Conservation (phyloP, 2,329 filamentous ascomycete genomes). For the Fusarium sp. region DNA sequence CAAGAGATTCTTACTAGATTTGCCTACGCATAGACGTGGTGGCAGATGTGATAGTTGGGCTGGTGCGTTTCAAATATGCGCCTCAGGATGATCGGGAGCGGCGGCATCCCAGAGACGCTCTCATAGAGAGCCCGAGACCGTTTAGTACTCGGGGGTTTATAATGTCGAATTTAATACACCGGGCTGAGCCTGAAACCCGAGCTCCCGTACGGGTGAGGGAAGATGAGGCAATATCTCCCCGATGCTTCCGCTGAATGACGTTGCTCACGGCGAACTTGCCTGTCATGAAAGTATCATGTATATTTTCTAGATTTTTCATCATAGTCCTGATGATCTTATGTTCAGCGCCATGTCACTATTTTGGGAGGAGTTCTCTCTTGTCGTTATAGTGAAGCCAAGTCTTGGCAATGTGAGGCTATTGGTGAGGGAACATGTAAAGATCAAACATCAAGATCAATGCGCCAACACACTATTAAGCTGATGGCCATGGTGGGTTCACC, state of each 20-base stretch:
- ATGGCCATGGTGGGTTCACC: not conserved
- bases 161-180: not conserved
- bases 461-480: no score
- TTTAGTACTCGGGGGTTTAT: not conserved
- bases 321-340: not conserved
- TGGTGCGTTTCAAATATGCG: not conserved
- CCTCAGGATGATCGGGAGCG: not conserved
- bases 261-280: not conserved
- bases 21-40: not conserved
- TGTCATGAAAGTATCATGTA: not conserved
- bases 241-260: not conserved
- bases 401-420: not conserved
- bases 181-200: not conserved
- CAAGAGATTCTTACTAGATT: not conserved
- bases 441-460: not conserved
- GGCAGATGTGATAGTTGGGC: not conserved
- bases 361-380: not conserved
- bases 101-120: not conserved
- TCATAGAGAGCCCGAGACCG: not conserved
- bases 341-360: not conserved
- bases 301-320: not conserved
- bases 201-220: not conserved
- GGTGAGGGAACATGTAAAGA: not conserved
- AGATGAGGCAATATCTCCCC: not conserved
- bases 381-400: not conserved